Conservation (phyloP, 2,329 filamentous ascomycete species). For the Paraphaeosphaeria minitans region DNA sequence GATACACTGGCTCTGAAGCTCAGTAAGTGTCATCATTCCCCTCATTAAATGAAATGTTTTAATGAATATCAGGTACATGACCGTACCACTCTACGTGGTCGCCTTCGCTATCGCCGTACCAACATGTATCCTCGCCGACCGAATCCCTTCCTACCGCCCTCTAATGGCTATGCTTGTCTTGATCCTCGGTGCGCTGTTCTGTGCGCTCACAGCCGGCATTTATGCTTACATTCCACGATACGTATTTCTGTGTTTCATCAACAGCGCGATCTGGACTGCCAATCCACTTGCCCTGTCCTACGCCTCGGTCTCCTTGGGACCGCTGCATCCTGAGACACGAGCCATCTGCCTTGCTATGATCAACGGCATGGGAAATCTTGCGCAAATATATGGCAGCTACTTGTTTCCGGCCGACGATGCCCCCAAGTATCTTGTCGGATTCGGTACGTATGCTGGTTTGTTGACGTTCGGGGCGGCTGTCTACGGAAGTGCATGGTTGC, state of each 20-base stretch:
- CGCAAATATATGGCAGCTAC: slow-evolving; percentile 30
- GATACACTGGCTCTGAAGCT: slow-evolving; percentile 26
- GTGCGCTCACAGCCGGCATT: slow-evolving; percentile 28
- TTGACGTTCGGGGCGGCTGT: slow-evolving; percentile 26
- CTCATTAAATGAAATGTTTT: not conserved
- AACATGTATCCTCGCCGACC: slow-evolving; percentile 29
- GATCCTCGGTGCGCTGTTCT: slow-evolving; percentile 25
- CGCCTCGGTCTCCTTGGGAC: slow-evolving; percentile 26
- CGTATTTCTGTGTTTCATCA: slow-evolving; percentile 33
- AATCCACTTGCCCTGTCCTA: slow-evolving; percentile 30
- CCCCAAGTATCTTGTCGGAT: slow-evolving; percentile 28
- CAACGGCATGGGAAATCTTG: slow-evolving; percentile 30
- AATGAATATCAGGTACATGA: slow-evolving; percentile 21
- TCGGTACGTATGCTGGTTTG: slow-evolving; percentile 29
- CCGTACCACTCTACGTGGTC: slow-evolving; percentile 29
- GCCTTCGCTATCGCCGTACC: slow-evolving; percentile 30
- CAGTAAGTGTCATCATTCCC: slow-evolving; percentile 17
- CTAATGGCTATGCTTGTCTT: slow-evolving; percentile 22
- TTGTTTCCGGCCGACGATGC: slow-evolving; percentile 27
- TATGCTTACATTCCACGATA: slow-evolving; percentile 33
- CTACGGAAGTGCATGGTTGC: slow-evolving; percentile 25
- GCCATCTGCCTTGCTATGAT: slow-evolving; percentile 30
- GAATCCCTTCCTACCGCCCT: slow-evolving; percentile 20
- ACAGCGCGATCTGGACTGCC: slow-evolving; percentile 31
- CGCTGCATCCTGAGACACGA: slow-evolving; percentile 28